phyloP scores from a whole-genome alignment of 768 basidiomycete species.

The Serendipita sp. region DNA sequence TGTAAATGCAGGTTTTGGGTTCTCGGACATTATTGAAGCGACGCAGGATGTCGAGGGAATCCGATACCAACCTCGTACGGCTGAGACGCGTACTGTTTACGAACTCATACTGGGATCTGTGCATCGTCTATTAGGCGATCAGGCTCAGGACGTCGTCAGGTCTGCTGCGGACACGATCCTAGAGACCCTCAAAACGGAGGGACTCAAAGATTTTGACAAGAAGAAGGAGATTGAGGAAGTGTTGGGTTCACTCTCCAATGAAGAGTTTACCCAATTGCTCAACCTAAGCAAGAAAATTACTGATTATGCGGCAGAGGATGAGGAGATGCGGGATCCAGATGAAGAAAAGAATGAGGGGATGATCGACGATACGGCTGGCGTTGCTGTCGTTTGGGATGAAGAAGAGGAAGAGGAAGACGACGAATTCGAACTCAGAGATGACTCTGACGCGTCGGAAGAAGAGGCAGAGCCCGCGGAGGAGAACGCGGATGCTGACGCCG shows the following conservation, averaged over 20 bases:
- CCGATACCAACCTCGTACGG: constrained; percentile 80
- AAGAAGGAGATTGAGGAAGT: constrained; percentile 80
- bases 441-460: constrained; percentile 61
- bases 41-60: constrained; percentile 88
- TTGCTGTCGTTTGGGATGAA: constrained; percentile 94
- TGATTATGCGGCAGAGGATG: constrained; percentile 84
- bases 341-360: constrained; percentile 68
- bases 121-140: constrained; percentile 76
- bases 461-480: constrained; percentile 35
- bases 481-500: constrained; percentile 20
- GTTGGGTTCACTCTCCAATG: constrained; percentile 48
- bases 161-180: constrained; percentile 88
- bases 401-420: constrained; percentile 79
- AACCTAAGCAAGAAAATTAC: constrained; percentile 87
- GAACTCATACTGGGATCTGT: constrained; percentile 76
- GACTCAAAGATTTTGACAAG: constrained; percentile 90
- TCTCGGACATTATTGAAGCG: constrained; percentile 84
- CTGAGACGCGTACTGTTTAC: constrained; percentile 89
- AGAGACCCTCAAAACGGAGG: constrained; percentile 76
- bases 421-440: constrained; percentile 76
- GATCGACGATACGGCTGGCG: constrained; percentile 93
- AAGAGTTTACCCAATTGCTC: constrained; percentile 69
- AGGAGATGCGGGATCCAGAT: constrained; percentile 60
- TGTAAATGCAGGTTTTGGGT: constrained; percentile 43
- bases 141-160: constrained; percentile 88